A percentile compares a stretch with the other conserved stretches of the same genome.
phyloP scores from a whole-genome alignment of 108 stramenopile genomes.

The Discostella stelligeroides region DNA sequence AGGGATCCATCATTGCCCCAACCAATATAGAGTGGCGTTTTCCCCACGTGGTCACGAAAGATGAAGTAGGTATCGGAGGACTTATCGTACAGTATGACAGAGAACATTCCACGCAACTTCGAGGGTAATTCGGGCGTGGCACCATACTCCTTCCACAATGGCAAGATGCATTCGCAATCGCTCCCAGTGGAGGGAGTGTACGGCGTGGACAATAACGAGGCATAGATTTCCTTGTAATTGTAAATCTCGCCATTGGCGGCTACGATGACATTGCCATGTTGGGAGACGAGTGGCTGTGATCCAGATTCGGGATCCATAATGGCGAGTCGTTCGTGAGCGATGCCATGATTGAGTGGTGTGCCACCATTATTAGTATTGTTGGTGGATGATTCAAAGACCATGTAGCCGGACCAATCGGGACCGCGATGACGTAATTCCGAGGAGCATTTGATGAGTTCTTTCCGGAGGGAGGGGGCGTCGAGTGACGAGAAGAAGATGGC shows the following conservation, averaged over 20 bases:
- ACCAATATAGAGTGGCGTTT: constrained; percentile 96
- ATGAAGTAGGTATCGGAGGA: constrained; percentile 85
- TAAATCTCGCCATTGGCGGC: constrained; percentile 99
- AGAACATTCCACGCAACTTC: constrained; percentile 94
- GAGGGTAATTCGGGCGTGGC: constrained; percentile 66
- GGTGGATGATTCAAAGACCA: constrained; percentile 56
- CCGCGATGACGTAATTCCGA: constrained; percentile 93
- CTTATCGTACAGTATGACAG: constrained; percentile 93
- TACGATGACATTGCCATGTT: constrained; percentile 83
- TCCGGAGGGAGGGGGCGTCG: constrained; percentile 82
- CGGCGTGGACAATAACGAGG: constrained; percentile 52
- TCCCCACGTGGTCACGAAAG: constrained; percentile 96
- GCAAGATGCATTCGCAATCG: constrained; percentile 97
- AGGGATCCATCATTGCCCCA: constrained; percentile 94
- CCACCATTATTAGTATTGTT: constrained; percentile 29
- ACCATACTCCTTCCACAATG: constrained; percentile 88
- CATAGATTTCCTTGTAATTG: constrained; percentile 97
- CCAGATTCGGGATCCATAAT: constrained; percentile 98
- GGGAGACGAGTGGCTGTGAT: constrained; percentile 90
- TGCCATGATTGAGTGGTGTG: constrained; percentile 75
- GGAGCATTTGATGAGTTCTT: constrained; percentile 89
- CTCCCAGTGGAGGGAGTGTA: constrained; percentile 92
- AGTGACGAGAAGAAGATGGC: constrained; percentile 94
- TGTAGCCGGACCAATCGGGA: constrained; percentile 98
- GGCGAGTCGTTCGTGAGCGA: constrained; percentile 97